Evolutionary conservation across 169 alveolate genomes (phyloP).

Genomic region (Babesia caballi): DNA sequence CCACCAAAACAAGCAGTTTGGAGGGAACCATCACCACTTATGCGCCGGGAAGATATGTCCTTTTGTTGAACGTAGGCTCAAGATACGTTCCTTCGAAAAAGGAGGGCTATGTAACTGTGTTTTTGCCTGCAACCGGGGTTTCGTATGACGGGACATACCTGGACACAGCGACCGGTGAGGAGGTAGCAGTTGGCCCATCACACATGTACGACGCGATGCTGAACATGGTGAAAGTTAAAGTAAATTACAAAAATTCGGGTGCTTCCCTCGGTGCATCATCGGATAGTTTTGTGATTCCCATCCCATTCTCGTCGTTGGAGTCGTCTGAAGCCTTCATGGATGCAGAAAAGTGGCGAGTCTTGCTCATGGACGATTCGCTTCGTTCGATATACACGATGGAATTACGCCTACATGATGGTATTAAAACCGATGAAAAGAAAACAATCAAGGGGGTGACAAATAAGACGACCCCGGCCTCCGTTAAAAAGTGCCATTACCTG

Average conservation of each 20-base stretch:
- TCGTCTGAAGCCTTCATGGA: background rate
- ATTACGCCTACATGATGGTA: too few relatives aligned
- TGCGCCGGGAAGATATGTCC: background rate
- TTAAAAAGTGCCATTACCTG: too few relatives aligned
- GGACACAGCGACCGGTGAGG: background rate
- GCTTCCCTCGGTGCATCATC: background rate
- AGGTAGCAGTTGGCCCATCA: background rate
- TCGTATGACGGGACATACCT: background rate
- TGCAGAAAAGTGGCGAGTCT: background rate
- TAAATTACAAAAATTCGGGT: too few relatives aligned
- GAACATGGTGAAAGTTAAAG: too few relatives aligned
- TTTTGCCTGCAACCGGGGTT: background rate
- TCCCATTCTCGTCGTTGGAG: background rate
- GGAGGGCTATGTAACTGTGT: background rate
- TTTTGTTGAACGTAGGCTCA: background rate
- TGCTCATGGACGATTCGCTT: background rate
- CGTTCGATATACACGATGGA: too few relatives aligned
- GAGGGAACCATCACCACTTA: background rate
- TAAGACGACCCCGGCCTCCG: too few relatives aligned
- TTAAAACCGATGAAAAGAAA: too few relatives aligned
- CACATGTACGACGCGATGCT: background rate
- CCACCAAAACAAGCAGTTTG: too few relatives aligned
- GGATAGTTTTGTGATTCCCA: background rate
- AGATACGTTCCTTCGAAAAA: background rate
- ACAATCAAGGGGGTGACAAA: too few relatives aligned